Base-by-base conservation (phyloP, 192 early-diverging fungal species). In the Podila epigama region DNA sequence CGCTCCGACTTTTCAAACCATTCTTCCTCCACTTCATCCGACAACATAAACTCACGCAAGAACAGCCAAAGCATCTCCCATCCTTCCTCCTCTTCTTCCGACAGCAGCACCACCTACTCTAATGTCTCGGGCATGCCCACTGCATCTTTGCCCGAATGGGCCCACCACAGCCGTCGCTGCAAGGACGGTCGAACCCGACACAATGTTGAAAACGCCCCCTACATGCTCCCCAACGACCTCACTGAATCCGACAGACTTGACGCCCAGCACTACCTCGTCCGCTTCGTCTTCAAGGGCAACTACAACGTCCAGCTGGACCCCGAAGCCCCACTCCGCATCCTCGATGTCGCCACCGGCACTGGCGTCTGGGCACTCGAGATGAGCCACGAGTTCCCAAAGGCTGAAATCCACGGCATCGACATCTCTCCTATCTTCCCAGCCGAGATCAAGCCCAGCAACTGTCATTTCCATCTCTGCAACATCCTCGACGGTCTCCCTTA, bases 161-260 rank as follows among this genome's bases (percentile, higher is more conserved):
- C 73, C 44, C 39, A 77, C 36, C 63, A 63, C 22, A 7, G 63
- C 61, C 54, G 75, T 35, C 27, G 69, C 37, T 79, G 59, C 53
- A 36, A 77, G 52, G 79, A 80, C 58, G 57, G 72, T 22, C 52
- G 81, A 54, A 67, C 77, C 50, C 33, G 80, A 58, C 81, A 84
- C 41, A 70, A 69, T 20, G 71, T 73, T 11, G 71, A 68, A 18
- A 81, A 41, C 31, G 80, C 79, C 25, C 63, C 69, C 31, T 87
- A 87, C 63, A 56, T 85, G 40, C 70, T 85, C 18, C 86, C 84
- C 1, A 82, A 82, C 50, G 84, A 88, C 35, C 79, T 85, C 6
- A 82, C 81, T 35, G 86, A 88, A 52, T 79, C 82, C 4, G 83
- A 88, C 63, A 66, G 86, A 9, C 57, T 88, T 10, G 82, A 88